Evolutionary conservation across 176 grass and related monocot species (phyloP), one percentile per base, ranked within the genome.

Genomic region (Phoenix roebelenii): DNA sequence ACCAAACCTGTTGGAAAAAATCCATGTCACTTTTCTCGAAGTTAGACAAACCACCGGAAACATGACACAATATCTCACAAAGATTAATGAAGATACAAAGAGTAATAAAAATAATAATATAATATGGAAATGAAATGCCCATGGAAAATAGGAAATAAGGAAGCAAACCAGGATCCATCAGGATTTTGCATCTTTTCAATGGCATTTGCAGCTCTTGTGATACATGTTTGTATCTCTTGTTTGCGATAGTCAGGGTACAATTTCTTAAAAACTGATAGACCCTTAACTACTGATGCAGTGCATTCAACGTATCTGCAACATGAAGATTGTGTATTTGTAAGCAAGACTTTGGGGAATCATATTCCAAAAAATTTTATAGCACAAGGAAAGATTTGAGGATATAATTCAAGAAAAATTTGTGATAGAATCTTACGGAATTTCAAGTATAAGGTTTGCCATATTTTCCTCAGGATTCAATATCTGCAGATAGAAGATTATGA

Each of bases 101-200:
- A 55, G n/a, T 55, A 19, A 5, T 19, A 18, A 54, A 5, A 55
- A 19, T 7, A 18, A 54, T n/a, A 55, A 19, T 7, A 55, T 17
- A 7, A 55, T 22, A 22, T 55, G 53, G 20, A 22, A 9, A 19
- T n/a, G 2, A 55, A n/a, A 19, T n/a, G 53, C 2, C 20, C 7
- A 10, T 55, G 16, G 5, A 18, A 55, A 19, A 22, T 55, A 22
- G n/a, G n/a, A 19, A 19, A 5, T 55, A 22, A 55, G 18, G 2
- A 60, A 26, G 4, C 78, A 78, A 1, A 90, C 86, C 86, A 90
- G 79, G 86, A 90, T 6, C 86, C 86, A 66, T 90, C 82, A 63
- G 75, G 66, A 25, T 90, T 85, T 73, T 90, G 86, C 39, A 32
- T 69, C 57, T 76, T 85, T 73, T 85, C 70, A 5, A 90, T 72